Evolutionary conservation across 2,329 filamentous ascomycete species (phyloP).

Genomic region (Alternaria viburni): DNA sequence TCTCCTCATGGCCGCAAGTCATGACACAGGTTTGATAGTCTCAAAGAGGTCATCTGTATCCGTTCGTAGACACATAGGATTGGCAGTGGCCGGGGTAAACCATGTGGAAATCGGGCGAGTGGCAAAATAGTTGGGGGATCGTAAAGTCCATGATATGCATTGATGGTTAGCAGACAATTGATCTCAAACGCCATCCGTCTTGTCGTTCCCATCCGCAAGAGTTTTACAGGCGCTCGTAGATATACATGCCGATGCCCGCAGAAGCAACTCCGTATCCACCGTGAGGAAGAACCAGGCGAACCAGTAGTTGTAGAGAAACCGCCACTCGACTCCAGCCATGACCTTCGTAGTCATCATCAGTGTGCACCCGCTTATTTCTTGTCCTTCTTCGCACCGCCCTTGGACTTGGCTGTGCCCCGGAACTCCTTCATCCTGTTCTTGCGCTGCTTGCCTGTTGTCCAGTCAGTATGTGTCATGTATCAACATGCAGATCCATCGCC

Average conservation of each 20-base stretch:
- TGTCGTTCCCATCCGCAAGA: slow-evolving; percentile 46
- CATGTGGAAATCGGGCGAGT: not conserved
- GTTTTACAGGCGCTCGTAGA: slow-evolving; percentile 49
- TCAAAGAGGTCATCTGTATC: not conserved
- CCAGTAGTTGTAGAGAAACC: slow-evolving; percentile 41
- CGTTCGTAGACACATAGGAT: not conserved
- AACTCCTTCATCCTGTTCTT: slow-evolving; percentile 99
- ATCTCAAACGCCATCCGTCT: slow-evolving; percentile 50
- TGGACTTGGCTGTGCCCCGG: slow-evolving; percentile 96
- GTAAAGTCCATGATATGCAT: slow-evolving; percentile 51
- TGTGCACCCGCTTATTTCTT: slow-evolving; percentile 58
- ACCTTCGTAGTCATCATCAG: slow-evolving; percentile 38
- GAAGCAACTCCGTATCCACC: slow-evolving; percentile 43
- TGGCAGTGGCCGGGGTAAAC: not conserved
- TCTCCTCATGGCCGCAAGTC: not conserved
- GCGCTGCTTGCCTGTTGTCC: slow-evolving; percentile 90
- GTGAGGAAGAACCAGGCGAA: slow-evolving; percentile 41
- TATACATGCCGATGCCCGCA: slow-evolving; percentile 48
- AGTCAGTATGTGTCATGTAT: slow-evolving; percentile 38
- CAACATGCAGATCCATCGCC: slow-evolving; percentile 10
- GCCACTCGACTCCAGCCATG: slow-evolving; percentile 40
- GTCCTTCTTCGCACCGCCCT: slow-evolving; percentile 95
- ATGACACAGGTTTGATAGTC: not conserved
- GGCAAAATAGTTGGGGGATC: slow-evolving; percentile 24
- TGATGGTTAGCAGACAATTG: slow-evolving; percentile 47